Base-by-base conservation (phyloP, 306 rosid genomes). In the Notholithocarpus densiflorus region DNA sequence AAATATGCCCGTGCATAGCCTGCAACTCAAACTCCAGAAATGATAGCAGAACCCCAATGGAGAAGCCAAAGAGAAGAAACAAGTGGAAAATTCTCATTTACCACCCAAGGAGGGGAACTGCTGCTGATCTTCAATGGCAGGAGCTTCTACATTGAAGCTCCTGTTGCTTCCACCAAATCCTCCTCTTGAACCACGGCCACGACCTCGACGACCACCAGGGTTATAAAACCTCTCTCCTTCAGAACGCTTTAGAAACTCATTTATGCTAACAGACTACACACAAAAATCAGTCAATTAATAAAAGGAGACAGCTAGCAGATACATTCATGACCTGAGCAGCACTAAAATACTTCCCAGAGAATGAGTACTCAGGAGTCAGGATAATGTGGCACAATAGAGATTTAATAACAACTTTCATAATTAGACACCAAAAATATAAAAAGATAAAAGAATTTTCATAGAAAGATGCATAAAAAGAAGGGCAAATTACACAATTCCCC, bases 191-290 rank as follows among this genome's bases (percentile, higher is more conserved):
- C 92, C 98, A 81, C 98, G 97, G 18, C 92, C 94, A 34, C 94
- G 94, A 9, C 98, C 97, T 56, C 97, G 92, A 2, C 96, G 98
- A 4, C 98, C 97, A 5, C 97, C 91, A 1, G 89, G 75, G 48
- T 1, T 51, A 29, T 86, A 83, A 87, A 62, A 76, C 80, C 79
- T 80, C 86, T 91, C 96, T 4, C 99, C 99, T 55, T 90, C 98
- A 77, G 93, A 85, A 12, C 94, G 97, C 94, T 96, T 96, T 88
- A 96, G 92, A 72, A 96, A 93, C 89, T 93, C 97, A 1, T 87
- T 96, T 72, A 91, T 96, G 87, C 92, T 91, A 26, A 93, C 94
- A 79, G 94, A 77, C 98, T 96, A 74, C 82, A 85, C 27, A 59
- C 55, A 75, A 74, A 66, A 3, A 77, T 20, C 19, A 66, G 51